Percentiles rank a stretch among this genome's conserved stretches.
phyloP scores from a whole-genome alignment of 2,329 filamentous ascomycete genomes.

The Colletotrichum camelliae region DNA sequence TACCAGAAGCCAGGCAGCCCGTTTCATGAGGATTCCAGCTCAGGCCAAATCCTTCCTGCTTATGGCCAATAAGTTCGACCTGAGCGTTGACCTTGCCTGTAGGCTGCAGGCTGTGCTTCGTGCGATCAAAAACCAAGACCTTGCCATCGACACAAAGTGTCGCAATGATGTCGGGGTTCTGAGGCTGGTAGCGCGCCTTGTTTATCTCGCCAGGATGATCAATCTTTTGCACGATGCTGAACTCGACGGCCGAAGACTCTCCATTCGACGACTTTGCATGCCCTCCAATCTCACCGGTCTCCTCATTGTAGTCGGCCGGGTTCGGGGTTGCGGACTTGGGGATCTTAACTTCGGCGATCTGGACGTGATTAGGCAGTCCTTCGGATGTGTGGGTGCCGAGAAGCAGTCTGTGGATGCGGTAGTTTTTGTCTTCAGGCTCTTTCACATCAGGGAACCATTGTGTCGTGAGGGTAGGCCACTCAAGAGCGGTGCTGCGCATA shows the following conservation, averaged over 20 bases:
- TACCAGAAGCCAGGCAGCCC: slow-evolving; percentile 86
- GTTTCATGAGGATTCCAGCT: slow-evolving; percentile 88
- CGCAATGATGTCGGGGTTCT: slow-evolving; percentile 96
- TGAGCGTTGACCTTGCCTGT: slow-evolving; percentile 79
- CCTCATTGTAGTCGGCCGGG: slow-evolving; percentile 86
- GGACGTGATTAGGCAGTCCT: slow-evolving; percentile 85
- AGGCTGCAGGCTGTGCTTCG: slow-evolving; percentile 85
- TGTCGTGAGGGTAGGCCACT: slow-evolving; percentile 96
- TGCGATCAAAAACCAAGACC: slow-evolving; percentile 93
- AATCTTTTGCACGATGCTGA: slow-evolving; percentile 93
- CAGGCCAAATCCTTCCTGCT: slow-evolving; percentile 87
- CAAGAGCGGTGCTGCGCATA: slow-evolving; percentile 75
- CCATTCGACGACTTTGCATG: slow-evolving; percentile 71
- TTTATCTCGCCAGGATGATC: slow-evolving; percentile 97
- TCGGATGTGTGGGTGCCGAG: slow-evolving; percentile 95
- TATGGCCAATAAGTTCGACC: slow-evolving; percentile 84
- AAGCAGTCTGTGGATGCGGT: slow-evolving; percentile 85
- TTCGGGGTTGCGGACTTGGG: slow-evolving; percentile 80
- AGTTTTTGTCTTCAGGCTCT: slow-evolving; percentile 84
- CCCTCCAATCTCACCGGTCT: slow-evolving; percentile 90
- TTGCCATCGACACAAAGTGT: slow-evolving; percentile 88
- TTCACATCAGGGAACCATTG: slow-evolving; percentile 98
- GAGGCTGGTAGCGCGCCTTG: slow-evolving; percentile 96
- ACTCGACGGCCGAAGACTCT: slow-evolving; percentile 78
- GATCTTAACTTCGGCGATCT: slow-evolving; percentile 93